phyloP scores from a whole-genome alignment of 176 grass and related monocot genomes.

The Hordeum vulgare region DNA sequence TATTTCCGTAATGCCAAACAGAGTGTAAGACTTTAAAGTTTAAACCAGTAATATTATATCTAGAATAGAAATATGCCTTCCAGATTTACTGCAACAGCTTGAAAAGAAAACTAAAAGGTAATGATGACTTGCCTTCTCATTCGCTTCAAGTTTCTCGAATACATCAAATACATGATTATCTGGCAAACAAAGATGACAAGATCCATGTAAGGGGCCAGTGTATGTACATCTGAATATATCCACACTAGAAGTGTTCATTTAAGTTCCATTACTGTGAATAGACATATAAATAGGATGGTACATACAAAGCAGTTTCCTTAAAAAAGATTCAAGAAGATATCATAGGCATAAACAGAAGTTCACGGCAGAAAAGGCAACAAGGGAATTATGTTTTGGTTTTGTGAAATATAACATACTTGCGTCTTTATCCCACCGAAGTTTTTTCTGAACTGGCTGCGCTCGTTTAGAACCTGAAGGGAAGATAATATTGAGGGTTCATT shows the following conservation, averaged over 20 bases:
- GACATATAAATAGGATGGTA: background rate
- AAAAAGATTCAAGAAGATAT: background rate
- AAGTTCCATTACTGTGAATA: background rate
- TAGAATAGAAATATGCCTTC: background rate
- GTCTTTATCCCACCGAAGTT: constrained; percentile 51
- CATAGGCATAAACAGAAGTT: background rate
- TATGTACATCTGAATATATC: background rate
- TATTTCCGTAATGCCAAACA: background rate
- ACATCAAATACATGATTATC: constrained; percentile 21
- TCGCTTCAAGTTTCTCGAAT: constrained; percentile 44
- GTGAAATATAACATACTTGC: constrained; percentile 40
- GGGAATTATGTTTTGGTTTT: background rate
- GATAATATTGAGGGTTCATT: background rate
- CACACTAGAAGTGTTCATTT: background rate
- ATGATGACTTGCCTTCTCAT: constrained; percentile 21
- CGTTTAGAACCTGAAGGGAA: constrained; percentile 32
- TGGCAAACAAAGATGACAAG: background rate
- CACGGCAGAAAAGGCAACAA: background rate
- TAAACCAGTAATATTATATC: background rate
- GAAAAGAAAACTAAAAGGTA: background rate
- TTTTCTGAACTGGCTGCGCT: constrained; percentile 45
- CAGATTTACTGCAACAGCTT: background rate
- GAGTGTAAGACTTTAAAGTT: background rate
- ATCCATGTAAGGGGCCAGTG: background rate
- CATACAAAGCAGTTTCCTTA: background rate